Evolutionary conservation across 495 filamentous ascomycete genomes (phyloP).

Genomic region (Paragyromitra xinjiangensis): DNA sequence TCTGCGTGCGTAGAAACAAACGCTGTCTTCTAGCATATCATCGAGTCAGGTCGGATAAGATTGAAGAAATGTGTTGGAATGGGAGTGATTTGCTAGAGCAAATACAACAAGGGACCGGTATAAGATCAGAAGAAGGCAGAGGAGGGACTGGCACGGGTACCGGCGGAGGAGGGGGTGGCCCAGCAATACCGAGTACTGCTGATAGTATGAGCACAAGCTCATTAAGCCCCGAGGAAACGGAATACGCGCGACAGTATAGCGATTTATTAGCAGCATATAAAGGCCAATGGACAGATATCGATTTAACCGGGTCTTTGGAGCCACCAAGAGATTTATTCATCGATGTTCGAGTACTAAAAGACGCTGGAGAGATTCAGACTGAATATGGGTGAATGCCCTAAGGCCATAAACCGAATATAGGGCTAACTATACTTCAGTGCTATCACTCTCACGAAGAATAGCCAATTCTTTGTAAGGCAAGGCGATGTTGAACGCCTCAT

Average conservation of each 20-base stretch:
- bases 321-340: slow-evolving; percentile 96
- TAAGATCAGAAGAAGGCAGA: slow-evolving; percentile 61
- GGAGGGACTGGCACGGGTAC: slow-evolving; percentile 41
- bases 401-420: slow-evolving; percentile 14
- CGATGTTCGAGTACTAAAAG: slow-evolving; percentile 94
- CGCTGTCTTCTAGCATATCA: slow-evolving; percentile 96
- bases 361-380: slow-evolving; percentile 98
- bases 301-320: slow-evolving; percentile 93
- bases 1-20: slow-evolving; percentile 96
- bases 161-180: neutral
- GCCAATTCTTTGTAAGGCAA: slow-evolving; percentile 95
- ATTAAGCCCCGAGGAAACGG: slow-evolving; percentile 95
- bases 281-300: slow-evolving; percentile 98
- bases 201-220: slow-evolving; percentile 69
- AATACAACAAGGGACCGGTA: slow-evolving; percentile 54
- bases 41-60: slow-evolving; percentile 83
- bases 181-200: slow-evolving; percentile 58
- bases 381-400: slow-evolving; percentile 86
- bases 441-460: slow-evolving; percentile 97
- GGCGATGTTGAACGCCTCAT: slow-evolving; percentile 96
- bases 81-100: slow-evolving; percentile 79
- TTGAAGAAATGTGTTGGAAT: slow-evolving; percentile 93
- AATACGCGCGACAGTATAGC: slow-evolving; percentile 89
- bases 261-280: slow-evolving; percentile 96
- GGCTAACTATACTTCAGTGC: slow-evolving; percentile 65